phyloP scores from a whole-genome alignment of 2,329 filamentous ascomycete species.

The Phaeoacremonium minimum region DNA sequence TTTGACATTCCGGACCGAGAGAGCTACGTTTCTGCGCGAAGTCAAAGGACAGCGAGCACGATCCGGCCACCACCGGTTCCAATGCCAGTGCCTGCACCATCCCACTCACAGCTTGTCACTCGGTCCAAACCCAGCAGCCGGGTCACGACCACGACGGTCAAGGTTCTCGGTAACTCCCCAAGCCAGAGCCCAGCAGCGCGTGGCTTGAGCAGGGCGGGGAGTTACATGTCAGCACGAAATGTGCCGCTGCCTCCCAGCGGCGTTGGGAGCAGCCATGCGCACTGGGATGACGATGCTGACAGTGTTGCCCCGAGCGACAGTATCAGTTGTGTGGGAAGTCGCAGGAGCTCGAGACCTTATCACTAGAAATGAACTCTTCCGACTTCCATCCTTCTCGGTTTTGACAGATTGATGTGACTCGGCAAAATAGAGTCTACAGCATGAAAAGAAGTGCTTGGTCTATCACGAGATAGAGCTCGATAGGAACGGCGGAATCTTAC shows the following conservation, averaged over 20 bases:
- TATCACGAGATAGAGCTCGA: too few species aligned
- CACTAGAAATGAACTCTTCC: too few species aligned
- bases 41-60: slow-evolving; percentile 29
- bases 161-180: slow-evolving; percentile 9
- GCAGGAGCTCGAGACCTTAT: slow-evolving; percentile 22
- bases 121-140: slow-evolving; percentile 25
- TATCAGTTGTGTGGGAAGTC: slow-evolving; percentile 54
- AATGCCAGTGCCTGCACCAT: slow-evolving; percentile 20
- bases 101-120: too few species aligned
- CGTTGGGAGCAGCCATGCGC: slow-evolving; percentile 32
- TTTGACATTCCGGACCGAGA: slow-evolving; percentile 30
- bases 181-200: slow-evolving; percentile 5
- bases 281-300: slow-evolving; percentile 42
- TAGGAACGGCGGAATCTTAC: too few species aligned
- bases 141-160: slow-evolving; percentile 14
- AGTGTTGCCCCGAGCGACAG: slow-evolving; percentile 58
- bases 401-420: too few species aligned
- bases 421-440: too few species aligned
- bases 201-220: slow-evolving; percentile 11
- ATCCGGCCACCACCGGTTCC: slow-evolving; percentile 24
- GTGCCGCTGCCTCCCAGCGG: slow-evolving; percentile 33
- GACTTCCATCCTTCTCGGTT: too few species aligned
- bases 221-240: slow-evolving; percentile 12
- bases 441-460: too few species aligned
- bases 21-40: slow-evolving; percentile 39